Evolutionary conservation across 495 filamentous ascomycete species (phyloP), one percentile per base, ranked within the genome.

Genomic region (Penicillium chermesinum): DNA sequence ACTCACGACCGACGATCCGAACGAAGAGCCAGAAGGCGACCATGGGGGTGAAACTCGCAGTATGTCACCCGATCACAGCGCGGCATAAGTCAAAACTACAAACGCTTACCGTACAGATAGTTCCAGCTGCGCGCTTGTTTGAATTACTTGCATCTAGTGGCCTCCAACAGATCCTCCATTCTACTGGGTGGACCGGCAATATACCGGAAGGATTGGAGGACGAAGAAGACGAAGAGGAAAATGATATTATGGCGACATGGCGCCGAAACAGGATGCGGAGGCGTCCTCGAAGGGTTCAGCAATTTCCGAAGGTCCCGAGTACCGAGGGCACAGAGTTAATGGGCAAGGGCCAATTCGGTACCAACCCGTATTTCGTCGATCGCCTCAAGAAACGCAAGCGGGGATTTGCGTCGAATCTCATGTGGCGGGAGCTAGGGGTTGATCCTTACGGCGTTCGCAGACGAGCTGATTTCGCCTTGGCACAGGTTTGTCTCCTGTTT

Each of bases 361-460:
- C 72, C 16, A 84, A 78, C 44, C 72, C 80, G 39, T 62, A 71
- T 37, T 73, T 74, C 16, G 62, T 69, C 22, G 76, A 72, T 52
- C 78, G 58, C 36, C 64, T 62, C 7, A 74, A 67, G 41, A 79
- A 71, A 46, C 71, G 78, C 33, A 84, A 83, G 61, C 80, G 79
- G 50, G 74, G 58, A 13, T 62, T 95, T 10, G 77, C 85, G 12
- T 75, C 74, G 25, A 78, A 82, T 19, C 64, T 96, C 12, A 78
- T 96, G 45, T 83, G 86, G 61, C 79, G 93, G 38, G 91, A 95
- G 65, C 62, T 95, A 16, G 91, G 89, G 0, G 50, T 83, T 30
- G 78, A 79, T 35, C 62, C 71, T 27, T 58, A 66, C 14, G 71
- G 77, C 13, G 67, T 71, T 7, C 77, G 75, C 38, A 78, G 68